Evolutionary conservation across 2,329 filamentous ascomycete species (phyloP).

Genomic region (Colletotrichum agaves): DNA sequence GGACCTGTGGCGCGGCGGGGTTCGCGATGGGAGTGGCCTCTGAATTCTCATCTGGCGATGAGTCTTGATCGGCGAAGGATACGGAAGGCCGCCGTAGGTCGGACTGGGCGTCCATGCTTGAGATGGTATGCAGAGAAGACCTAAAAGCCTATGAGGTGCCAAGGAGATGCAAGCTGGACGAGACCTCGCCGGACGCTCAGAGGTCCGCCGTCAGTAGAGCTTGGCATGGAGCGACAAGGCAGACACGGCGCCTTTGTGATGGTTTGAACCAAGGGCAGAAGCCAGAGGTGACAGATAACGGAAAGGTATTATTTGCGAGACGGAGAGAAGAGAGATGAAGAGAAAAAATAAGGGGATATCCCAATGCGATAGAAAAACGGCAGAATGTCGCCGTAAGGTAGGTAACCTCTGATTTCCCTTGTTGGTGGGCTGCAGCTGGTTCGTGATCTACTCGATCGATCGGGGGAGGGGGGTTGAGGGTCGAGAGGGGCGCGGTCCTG

Average conservation of each 20-base stretch:
- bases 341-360: neutral
- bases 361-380: neutral
- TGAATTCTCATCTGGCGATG: constrained; percentile 10
- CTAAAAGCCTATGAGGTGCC: constrained; percentile 20
- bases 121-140: constrained; percentile 3
- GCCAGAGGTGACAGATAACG: neutral
- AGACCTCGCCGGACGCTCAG: constrained; percentile 30
- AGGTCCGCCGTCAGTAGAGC: constrained; percentile 19
- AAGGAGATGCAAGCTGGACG: constrained; percentile 22
- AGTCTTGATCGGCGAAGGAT: constrained; percentile 6
- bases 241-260: neutral
- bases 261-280: neutral
- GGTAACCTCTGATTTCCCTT: neutral
- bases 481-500: neutral
- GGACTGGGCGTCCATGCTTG: constrained; percentile 24
- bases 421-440: neutral
- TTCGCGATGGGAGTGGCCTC: constrained; percentile 28
- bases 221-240: constrained; percentile 29
- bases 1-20: neutral
- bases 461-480: neutral
- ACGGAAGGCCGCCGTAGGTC: constrained; percentile 25
- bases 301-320: neutral
- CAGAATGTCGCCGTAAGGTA: neutral
- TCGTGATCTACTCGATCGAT: constrained; percentile 15
- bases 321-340: neutral